A percentile compares a stretch with the other conserved stretches of the same genome.
Conservation (phyloP, 2,329 filamentous ascomycete species). For the Zasmidium cellare region DNA sequence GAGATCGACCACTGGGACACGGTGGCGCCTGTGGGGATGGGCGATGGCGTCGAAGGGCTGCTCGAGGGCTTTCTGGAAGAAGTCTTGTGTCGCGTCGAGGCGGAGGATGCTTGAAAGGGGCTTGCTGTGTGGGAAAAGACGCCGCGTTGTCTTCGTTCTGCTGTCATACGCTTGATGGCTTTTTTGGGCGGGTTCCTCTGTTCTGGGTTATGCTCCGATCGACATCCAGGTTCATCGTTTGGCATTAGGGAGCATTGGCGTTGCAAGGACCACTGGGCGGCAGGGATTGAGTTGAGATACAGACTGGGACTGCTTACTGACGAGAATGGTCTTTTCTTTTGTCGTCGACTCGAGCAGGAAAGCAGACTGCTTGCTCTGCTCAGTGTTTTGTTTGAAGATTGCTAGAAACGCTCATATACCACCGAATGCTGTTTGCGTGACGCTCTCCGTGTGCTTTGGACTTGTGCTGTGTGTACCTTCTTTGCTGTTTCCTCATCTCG, state of each 20-base stretch:
- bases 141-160: background rate
- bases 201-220: too few species aligned
- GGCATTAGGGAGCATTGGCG: background rate
- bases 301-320: background rate
- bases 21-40: constrained; percentile 88
- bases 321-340: background rate
- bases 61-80: constrained; percentile 92
- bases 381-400: too few species aligned
- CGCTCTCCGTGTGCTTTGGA: too few species aligned
- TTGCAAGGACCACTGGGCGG: background rate
- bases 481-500: too few species aligned
- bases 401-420: too few species aligned
- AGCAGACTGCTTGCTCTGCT: background rate
- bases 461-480: too few species aligned
- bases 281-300: background rate
- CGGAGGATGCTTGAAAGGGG: constrained; percentile 62
- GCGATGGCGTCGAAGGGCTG: constrained; percentile 82
- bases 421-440: too few species aligned
- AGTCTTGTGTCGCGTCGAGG: constrained; percentile 87
- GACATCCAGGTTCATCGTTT: too few species aligned
- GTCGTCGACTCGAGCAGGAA: background rate
- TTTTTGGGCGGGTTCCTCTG: too few species aligned
- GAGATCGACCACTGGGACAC: constrained; percentile 90
- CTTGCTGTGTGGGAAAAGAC: background rate
- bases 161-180: background rate